Conservation (phyloP, 768 basidiomycete species). For the Exidia glandulosa region DNA sequence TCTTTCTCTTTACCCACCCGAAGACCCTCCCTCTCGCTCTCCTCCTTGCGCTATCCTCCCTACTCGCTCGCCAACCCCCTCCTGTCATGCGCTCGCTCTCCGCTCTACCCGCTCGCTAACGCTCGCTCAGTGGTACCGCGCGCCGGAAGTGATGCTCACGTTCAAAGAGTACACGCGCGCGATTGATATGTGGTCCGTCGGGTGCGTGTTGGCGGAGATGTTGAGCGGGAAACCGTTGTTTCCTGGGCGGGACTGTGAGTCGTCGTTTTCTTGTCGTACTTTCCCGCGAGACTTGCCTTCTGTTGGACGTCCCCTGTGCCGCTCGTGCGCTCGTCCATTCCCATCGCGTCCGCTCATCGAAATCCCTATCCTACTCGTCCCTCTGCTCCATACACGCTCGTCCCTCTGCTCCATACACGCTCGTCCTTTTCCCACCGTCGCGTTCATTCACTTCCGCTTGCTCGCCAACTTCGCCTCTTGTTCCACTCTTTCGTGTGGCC, state of each 20-base stretch:
- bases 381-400: not conserved
- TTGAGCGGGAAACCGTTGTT: conserved; percentile 93
- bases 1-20: no score
- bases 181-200: conserved; percentile 84
- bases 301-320: not conserved
- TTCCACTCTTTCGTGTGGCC: no score
- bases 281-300: not conserved
- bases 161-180: conserved; percentile 74
- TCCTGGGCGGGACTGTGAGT: conserved; percentile 68
- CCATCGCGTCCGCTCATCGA: not conserved
- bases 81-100: no score
- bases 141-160: conserved; percentile 98
- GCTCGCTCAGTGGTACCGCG: conserved; percentile 68
- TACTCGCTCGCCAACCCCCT: no score
- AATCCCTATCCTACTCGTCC: no score
- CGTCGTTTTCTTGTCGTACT: not conserved
- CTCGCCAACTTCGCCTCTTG: no score
- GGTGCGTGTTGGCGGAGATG: conserved; percentile 92
- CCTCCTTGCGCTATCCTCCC: no score
- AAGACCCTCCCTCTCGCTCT: no score
- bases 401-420: not conserved
- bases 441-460: no score
- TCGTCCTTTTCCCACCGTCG: no score
- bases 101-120: not conserved
- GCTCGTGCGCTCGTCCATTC: not conserved